These are phyloP conservation scores for Beauveria sp. DNA, from an alignment of 2,329 filamentous ascomycete species.

Conservation along the genomic window DNA sequence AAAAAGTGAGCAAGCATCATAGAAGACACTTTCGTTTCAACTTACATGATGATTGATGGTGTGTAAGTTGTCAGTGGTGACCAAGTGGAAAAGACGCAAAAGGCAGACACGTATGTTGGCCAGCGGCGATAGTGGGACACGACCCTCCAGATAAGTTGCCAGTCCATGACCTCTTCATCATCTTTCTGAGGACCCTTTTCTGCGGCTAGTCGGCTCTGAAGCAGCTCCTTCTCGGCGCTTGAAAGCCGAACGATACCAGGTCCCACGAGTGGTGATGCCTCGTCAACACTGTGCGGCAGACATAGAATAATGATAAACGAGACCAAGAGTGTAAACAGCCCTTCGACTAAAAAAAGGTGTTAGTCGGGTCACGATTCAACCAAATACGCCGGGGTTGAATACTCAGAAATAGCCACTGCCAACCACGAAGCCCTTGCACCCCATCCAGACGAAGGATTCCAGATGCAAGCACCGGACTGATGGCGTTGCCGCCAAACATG, in stretches of 20 bases:
- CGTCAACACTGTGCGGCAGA: background rate
- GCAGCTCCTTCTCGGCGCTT: background rate
- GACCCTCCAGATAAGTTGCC: slow-evolving; percentile 33
- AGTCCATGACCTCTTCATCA: slow-evolving; percentile 29
- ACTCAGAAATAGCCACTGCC: slow-evolving; percentile 46
- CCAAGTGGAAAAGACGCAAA: slow-evolving; percentile 45
- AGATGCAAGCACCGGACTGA: slow-evolving; percentile 40
- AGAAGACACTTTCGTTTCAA: background rate
- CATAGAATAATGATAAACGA: background rate
- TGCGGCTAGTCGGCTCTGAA: background rate
- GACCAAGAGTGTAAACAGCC: background rate
- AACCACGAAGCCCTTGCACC: slow-evolving; percentile 32
- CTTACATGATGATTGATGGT: slow-evolving; percentile 34
- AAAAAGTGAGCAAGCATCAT: too few species aligned
- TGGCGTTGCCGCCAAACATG: slow-evolving; percentile 43
- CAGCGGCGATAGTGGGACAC: slow-evolving; percentile 37
- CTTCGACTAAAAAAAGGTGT: background rate
- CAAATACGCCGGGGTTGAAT: background rate
- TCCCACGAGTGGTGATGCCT: slow-evolving; percentile 25
- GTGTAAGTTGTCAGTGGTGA: slow-evolving; percentile 44
- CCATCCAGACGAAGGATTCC: slow-evolving; percentile 39
- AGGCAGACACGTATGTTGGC: slow-evolving; percentile 41
- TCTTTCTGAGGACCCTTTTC: background rate
- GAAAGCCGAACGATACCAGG: slow-evolving; percentile 31
- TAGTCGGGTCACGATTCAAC: background rate